A percentile compares a stretch with the other conserved stretches of the same genome.
These are phyloP conservation scores for Gentiana macrophylla DNA, from an alignment of 257 asterid genomes.

Conservation along the genomic window DNA sequence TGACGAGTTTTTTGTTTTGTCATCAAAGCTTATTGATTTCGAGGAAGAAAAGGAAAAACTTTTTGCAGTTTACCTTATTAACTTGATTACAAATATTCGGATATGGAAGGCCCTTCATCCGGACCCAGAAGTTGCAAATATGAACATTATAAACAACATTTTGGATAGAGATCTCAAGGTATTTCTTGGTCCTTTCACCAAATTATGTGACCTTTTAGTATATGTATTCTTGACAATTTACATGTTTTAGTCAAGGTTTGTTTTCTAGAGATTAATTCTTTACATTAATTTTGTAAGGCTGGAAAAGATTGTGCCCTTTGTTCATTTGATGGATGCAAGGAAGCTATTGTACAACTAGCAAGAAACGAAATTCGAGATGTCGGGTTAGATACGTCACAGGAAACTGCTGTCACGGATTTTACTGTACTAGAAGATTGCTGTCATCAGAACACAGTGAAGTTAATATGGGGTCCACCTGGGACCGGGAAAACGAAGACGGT, in stretches of 20 bases:
- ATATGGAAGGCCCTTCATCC: conserved; percentile 43
- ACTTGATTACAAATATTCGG: conserved; percentile 38
- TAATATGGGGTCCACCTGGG: conserved; percentile 91
- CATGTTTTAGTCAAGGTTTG: background rate
- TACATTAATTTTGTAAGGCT: conserved; percentile 5
- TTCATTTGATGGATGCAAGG: conserved; percentile 2
- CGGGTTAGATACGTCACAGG: conserved; percentile 45
- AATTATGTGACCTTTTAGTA: too few relatives aligned
- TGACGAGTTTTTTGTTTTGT: conserved; percentile 14
- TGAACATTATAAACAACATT: conserved; percentile 21
- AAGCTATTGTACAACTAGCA: conserved; percentile 6
- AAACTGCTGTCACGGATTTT: conserved; percentile 38
- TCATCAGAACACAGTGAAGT: conserved; percentile 32
- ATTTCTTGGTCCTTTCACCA: too few relatives aligned
- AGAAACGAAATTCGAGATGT: conserved; percentile 9
- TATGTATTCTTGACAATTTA: too few relatives aligned
- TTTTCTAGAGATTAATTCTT: background rate
- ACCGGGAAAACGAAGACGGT: conserved; percentile 69
- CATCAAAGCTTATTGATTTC: conserved; percentile 28
- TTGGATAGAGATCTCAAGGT: conserved; percentile 16
- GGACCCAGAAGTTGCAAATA: conserved; percentile 3
- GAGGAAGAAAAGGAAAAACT: conserved; percentile 8
- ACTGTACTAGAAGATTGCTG: conserved; percentile 31
- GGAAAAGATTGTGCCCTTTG: conserved; percentile 32
- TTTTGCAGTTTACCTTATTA: conserved; percentile 33